phyloP scores from a whole-genome alignment of 495 filamentous ascomycete genomes.

The Parachaetomium inaequale region DNA sequence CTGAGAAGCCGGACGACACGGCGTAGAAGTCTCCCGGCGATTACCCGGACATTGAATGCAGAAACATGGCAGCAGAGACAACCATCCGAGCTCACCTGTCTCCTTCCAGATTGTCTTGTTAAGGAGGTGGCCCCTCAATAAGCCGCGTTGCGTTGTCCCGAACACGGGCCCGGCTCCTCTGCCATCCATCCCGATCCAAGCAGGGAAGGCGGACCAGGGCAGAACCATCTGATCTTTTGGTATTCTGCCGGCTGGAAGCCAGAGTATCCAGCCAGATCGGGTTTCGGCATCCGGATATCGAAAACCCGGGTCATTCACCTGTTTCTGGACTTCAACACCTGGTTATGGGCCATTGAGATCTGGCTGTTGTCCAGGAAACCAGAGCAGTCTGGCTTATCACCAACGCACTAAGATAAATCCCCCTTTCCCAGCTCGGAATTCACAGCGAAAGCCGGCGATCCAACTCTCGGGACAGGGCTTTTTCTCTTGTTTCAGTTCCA shows the following conservation, averaged over 20 bases:
- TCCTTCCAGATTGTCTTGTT: not conserved
- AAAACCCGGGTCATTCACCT: not conserved
- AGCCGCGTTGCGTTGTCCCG: not conserved
- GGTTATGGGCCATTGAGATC: not conserved
- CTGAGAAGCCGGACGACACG: not conserved
- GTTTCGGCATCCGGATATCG: not conserved
- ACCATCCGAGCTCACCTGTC: not conserved
- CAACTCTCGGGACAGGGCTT: not conserved
- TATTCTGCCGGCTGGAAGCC: not conserved
- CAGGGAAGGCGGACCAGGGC: not conserved
- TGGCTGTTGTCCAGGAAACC: not conserved
- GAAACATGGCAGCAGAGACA: not conserved
- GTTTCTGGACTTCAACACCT: not conserved
- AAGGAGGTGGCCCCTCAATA: not conserved
- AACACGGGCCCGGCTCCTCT: not conserved
- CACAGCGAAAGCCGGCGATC: not conserved
- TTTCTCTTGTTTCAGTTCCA: conserved; percentile 24
- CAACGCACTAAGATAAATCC: not conserved
- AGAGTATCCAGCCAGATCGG: not conserved
- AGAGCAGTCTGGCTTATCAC: not conserved
- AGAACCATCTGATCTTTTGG: not conserved
- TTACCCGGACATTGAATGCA: not conserved
- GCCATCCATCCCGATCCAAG: too few species aligned
- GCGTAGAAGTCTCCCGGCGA: not conserved
- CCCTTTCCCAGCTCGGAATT: not conserved